Evolutionary conservation across 129 eudicot species (phyloP).

Genomic region (Pulicaria dysenterica): DNA sequence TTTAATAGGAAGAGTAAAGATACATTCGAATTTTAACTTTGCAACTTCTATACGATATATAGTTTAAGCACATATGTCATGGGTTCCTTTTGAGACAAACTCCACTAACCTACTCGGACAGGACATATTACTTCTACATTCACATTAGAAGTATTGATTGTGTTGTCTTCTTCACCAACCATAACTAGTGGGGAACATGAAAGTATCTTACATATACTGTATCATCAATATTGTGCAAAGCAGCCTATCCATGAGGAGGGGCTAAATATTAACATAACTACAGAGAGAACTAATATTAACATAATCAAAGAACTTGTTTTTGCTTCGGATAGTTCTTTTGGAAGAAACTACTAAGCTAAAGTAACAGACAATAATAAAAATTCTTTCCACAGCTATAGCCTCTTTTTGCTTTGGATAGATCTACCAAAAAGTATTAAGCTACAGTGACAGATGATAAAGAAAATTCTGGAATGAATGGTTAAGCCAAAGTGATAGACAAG

Average conservation of each 20-base stretch:
- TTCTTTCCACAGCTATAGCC: not conserved
- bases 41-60: not conserved
- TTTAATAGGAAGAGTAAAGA: not conserved
- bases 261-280: constrained; percentile 8
- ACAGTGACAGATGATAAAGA: constrained; percentile 21
- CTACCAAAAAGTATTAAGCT: not conserved
- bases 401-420: not conserved
- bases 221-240: constrained; percentile 5
- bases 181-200: constrained; percentile 13
- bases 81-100: constrained; percentile 3
- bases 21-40: not conserved
- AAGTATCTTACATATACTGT: not conserved
- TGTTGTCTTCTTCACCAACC: constrained; percentile 8
- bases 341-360: constrained; percentile 15
- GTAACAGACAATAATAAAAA: constrained; percentile 10
- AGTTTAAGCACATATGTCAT: not conserved
- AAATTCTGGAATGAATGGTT: not conserved
- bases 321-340: constrained; percentile 1
- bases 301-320: constrained; percentile 17
- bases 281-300: constrained; percentile 3
- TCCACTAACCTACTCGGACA: not conserved
- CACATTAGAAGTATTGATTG: constrained; percentile 8
- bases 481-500: constrained; percentile 7
- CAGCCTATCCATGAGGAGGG: constrained; percentile 5
- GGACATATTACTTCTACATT: constrained; percentile 6